Conservation (phyloP, 1,284 basidiomycete genomes). For the Pseudozyma hubeiensis region DNA sequence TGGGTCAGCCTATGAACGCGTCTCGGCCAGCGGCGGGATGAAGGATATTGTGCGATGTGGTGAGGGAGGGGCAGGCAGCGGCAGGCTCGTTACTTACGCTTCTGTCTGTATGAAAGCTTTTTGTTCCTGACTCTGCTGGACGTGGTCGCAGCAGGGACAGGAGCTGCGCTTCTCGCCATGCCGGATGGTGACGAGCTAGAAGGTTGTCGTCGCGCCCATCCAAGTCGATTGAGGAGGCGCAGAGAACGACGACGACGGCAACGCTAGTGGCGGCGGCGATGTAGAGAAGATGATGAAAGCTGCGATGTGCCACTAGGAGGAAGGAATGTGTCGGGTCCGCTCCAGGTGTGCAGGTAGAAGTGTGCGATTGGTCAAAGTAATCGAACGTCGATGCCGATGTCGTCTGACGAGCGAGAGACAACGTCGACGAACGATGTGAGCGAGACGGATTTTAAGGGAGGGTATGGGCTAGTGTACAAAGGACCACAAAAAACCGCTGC, state of each 20-base stretch:
- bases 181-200: conserved; percentile 48
- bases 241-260: conserved; percentile 20
- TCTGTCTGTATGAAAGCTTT: conserved; percentile 61
- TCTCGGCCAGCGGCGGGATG: neutral
- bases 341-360: conserved; percentile 14
- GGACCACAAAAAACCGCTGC: conserved; percentile 23
- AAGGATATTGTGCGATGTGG: too few relatives aligned
- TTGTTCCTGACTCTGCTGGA: conserved; percentile 64
- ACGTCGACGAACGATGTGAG: conserved; percentile 7
- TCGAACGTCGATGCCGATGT: conserved; percentile 1
- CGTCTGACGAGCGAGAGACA: conserved; percentile 4
- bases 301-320: conserved; percentile 17
- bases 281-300: too few relatives aligned
- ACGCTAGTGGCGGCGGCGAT: too few relatives aligned
- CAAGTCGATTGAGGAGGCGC: conserved; percentile 33
- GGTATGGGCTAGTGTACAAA: conserved; percentile 46
- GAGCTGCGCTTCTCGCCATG: conserved; percentile 52
- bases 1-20: conserved; percentile 19
- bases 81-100: conserved; percentile 42
- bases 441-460: conserved; percentile 12
- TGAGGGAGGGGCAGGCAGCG: neutral
- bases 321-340: conserved; percentile 31
- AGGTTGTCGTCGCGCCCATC: conserved; percentile 46
- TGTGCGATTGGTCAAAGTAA: neutral
- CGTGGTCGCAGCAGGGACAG: conserved; percentile 52